These are phyloP conservation scores for Candida sojae DNA, from an alignment of 1,139 yeast genomes.

Conservation along the genomic window DNA sequence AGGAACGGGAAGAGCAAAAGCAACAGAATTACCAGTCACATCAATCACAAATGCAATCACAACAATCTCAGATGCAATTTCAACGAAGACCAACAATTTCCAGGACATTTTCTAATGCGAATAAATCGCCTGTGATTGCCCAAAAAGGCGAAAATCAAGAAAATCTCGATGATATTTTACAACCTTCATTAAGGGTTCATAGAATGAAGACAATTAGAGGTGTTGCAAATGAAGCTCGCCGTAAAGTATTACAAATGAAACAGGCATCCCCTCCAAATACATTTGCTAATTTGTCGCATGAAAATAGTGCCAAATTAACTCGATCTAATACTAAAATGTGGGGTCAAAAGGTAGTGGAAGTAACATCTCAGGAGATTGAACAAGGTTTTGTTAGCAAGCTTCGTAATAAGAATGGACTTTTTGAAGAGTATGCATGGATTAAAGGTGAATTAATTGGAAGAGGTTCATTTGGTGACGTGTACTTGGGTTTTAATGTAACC, in stretches of 20 bases:
- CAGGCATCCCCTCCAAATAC: conserved; percentile 15
- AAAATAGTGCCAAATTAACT: conserved; percentile 34
- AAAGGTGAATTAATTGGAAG: conserved; percentile 96
- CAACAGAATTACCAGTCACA: too few relatives aligned
- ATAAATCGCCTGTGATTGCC: conserved; percentile 39
- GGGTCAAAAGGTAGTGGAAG: conserved; percentile 94
- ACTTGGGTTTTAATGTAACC: conserved; percentile 87
- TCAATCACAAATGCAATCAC: neutral
- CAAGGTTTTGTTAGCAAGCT: conserved; percentile 59
- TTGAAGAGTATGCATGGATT: conserved; percentile 93
- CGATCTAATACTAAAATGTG: conserved; percentile 93
- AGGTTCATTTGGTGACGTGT: conserved; percentile 97
- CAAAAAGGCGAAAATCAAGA: neutral
- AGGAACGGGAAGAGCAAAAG: too few relatives aligned
- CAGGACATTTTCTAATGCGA: conserved; percentile 50
- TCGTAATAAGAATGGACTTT: conserved; percentile 60
- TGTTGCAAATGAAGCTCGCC: conserved; percentile 85
- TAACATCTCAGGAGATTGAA: conserved; percentile 71
- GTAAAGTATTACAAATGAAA: conserved; percentile 49
- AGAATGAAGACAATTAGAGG: conserved; percentile 83
- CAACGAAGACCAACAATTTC: conserved; percentile 41
- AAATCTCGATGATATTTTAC: conserved; percentile 24
- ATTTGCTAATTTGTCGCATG: conserved; percentile 11
- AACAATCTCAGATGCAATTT: neutral
- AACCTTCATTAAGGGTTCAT: conserved; percentile 30